Conservation (phyloP, 768 basidiomycete species). For the Boletellus emodensis region DNA sequence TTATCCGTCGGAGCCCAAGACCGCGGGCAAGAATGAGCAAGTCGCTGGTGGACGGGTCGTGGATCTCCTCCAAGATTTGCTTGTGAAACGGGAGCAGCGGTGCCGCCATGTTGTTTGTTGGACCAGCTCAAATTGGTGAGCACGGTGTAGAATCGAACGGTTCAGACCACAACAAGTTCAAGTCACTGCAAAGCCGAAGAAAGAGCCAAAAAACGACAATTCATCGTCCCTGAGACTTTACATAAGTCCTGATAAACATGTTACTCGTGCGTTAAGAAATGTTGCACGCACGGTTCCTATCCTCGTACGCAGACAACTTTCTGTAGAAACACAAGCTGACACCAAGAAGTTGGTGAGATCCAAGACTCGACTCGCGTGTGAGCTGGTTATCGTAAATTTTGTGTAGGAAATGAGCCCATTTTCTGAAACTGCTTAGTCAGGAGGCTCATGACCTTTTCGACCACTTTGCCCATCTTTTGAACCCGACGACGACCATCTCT, state of each 20-base stretch:
- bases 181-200: no score
- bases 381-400: no score
- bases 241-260: constrained; percentile 4
- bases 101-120: constrained; percentile 17
- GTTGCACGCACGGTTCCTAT: not conserved
- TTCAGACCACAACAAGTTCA: not conserved
- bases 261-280: not conserved
- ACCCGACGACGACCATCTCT: not conserved
- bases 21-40: constrained; percentile 83
- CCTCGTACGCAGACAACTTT: not conserved
- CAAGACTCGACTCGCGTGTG: no score
- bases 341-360: no score
- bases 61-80: constrained; percentile 60
- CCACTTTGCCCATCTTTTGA: not conserved
- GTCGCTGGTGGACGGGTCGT: constrained; percentile 72
- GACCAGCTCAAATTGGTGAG: constrained; percentile 1
- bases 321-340: no score
- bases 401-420: constrained; percentile 4
- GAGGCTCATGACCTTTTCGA: not conserved
- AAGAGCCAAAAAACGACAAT: no score
- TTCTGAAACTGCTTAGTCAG: constrained; percentile 16
- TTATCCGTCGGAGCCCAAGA: constrained; percentile 76
- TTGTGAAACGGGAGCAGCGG: constrained; percentile 64
- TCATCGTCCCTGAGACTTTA: not conserved
- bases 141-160: not conserved